phyloP scores from a whole-genome alignment of 306 rosid genomes.

The Dalbergia cochinchinensis region DNA sequence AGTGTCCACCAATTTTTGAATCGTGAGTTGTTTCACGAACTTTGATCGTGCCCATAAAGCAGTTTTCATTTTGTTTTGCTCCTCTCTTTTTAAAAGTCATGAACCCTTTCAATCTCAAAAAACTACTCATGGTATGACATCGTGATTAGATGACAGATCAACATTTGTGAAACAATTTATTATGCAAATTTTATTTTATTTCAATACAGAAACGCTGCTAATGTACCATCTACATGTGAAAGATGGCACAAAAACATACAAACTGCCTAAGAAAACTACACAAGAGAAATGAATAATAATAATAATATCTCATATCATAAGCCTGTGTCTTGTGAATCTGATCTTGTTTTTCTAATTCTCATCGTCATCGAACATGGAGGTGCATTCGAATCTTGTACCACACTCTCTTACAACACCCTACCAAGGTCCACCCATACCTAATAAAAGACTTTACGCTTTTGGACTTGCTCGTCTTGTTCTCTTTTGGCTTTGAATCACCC shows the following conservation, averaged over 20 bases:
- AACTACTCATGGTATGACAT: too few species aligned
- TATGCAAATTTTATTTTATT: too few species aligned
- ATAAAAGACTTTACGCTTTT: background rate
- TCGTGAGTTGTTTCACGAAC: too few species aligned
- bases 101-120: too few species aligned
- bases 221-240: background rate
- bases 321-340: background rate
- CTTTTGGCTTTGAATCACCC: conserved; percentile 2
- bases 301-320: background rate
- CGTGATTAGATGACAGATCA: too few species aligned
- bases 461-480: background rate
- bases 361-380: background rate
- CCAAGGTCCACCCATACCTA: conserved; percentile 41
- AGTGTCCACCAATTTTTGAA: too few species aligned
- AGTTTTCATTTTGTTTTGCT: too few species aligned
- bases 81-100: too few species aligned
- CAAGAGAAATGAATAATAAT: background rate
- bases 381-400: conserved; percentile 55
- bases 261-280: background rate
- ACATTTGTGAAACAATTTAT: too few species aligned
- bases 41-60: too few species aligned
- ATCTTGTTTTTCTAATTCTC: background rate
- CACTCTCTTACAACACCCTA: conserved; percentile 47
- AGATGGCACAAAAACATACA: background rate
- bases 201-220: background rate